Percentiles rank a stretch among this genome's conserved stretches.
Evolutionary conservation across 2,329 filamentous ascomycete genomes (phyloP).

Genomic region (Lasiodiplodia sp.): DNA sequence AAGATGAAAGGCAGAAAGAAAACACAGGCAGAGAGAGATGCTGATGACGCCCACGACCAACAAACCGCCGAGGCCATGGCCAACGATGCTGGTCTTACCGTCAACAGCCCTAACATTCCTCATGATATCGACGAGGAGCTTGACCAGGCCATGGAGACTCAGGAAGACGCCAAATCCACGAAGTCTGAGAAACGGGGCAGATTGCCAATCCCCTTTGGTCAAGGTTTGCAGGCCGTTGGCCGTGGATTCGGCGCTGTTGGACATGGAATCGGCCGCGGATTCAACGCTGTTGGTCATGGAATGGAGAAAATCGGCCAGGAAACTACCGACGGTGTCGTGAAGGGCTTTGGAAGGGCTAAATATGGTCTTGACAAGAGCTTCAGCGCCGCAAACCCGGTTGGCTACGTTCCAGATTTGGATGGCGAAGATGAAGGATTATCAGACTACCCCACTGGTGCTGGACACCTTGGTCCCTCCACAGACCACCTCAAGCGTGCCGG

Average conservation of each 20-base stretch:
- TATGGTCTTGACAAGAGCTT: constrained; percentile 12
- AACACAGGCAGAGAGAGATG: constrained; percentile 2
- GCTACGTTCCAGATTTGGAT: constrained; percentile 15
- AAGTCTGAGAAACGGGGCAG: constrained; percentile 35
- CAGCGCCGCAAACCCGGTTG: constrained; percentile 7
- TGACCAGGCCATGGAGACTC: constrained; percentile 13
- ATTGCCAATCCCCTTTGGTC: constrained; percentile 49
- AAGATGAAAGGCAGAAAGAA: constrained; percentile 8
- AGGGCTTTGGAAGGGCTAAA: constrained; percentile 9
- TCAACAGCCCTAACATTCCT: constrained; percentile 24
- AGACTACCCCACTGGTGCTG: neutral
- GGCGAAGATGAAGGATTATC: neutral
- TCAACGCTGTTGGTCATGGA: constrained; percentile 22
- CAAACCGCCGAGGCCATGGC: constrained; percentile 8
- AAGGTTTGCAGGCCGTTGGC: constrained; percentile 13
- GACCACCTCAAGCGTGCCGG: constrained; percentile 13
- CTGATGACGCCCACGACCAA: neutral
- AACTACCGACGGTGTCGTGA: constrained; percentile 9
- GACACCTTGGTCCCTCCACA: constrained; percentile 1
- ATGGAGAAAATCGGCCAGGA: constrained; percentile 21
- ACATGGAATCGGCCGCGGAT: constrained; percentile 26
- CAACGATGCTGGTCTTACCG: constrained; percentile 5
- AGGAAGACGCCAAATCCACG: neutral
- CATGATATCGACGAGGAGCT: constrained; percentile 25
- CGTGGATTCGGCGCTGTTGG: constrained; percentile 15